Evolutionary conservation across 176 grass and related monocot species (phyloP), one percentile per base, ranked within the genome.

Genomic region (Calamus simplicifolius): DNA sequence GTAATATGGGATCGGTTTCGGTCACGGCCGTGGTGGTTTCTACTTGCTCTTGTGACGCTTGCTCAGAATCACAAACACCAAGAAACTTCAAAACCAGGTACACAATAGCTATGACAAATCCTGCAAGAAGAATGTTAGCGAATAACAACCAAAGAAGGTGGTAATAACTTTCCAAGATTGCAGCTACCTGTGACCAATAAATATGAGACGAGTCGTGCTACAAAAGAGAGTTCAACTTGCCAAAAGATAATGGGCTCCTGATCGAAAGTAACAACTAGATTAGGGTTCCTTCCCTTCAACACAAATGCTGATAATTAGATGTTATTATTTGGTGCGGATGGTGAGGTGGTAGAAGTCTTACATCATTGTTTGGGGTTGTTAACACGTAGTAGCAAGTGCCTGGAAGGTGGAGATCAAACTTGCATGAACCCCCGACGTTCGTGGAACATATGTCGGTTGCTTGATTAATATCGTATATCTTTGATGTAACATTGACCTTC

Each of bases 1-100:
- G 30, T 18, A 74, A 14, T 68, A 80, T 80, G 8, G 78, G 78
- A 5, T 74, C 64, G 25, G 78, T 80, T 48, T 74, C 77, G 1
- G 49, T 25, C 19, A 23, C 21, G 21, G 50, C 25, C 17, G 18
- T 58, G 27, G 18, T 58, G 27, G 35, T 7, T 4, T 49, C 5
- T 4, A n/a, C 28, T 27, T 74, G 57, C 8, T 19, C 54, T 54
- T 61, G 58, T 18, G 27, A 51, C 19, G 49, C 16, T 15, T 56
- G 26, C 51, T 71, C 57, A 50, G 3, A 21, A 66, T 54, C 18
- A n/a, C 63, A 64, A 49, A 35, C 70, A 25, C 78, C 78, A 8
- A 80, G 13, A 29, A 63, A 52, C 31, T 62, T 80, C 57, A 69
- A 52, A 55, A 74, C 56, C 12, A 74, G 8, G 51, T 67, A 74